phyloP scores from a whole-genome alignment of 306 rosid genomes.

The Elaeagnus macrophylla region DNA sequence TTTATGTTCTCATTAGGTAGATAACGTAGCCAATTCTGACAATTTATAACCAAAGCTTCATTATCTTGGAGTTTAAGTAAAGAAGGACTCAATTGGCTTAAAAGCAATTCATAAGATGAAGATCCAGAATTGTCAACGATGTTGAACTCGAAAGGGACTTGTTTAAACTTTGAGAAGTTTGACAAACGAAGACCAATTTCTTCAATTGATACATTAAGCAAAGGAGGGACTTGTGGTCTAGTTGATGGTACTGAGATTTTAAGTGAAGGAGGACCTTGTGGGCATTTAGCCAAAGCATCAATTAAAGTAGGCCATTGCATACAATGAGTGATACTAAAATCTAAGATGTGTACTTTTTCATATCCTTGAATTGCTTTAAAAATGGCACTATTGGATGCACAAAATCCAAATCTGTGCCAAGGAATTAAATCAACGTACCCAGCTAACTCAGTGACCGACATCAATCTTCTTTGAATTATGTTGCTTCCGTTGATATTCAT shows the following conservation, averaged over 20 bases:
- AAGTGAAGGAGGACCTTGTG: constrained; percentile 74
- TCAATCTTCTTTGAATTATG: constrained; percentile 47
- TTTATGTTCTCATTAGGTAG: constrained; percentile 37
- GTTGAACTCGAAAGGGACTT: constrained; percentile 69
- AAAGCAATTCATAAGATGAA: constrained; percentile 34
- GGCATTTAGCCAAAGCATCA: constrained; percentile 63
- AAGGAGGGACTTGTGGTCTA: constrained; percentile 72
- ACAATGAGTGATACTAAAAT: constrained; percentile 80
- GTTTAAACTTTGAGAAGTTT: constrained; percentile 58
- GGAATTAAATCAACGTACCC: constrained; percentile 96
- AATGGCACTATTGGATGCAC: constrained; percentile 71
- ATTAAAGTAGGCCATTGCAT: constrained; percentile 99
- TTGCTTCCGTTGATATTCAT: constrained; percentile 42
- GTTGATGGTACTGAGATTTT: constrained; percentile 63
- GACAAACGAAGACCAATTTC: constrained; percentile 71
- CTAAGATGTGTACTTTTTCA: constrained; percentile 60
- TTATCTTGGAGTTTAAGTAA: constrained; percentile 51
- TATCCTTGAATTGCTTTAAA: constrained; percentile 57
- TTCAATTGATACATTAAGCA: constrained; percentile 54
- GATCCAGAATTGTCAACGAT: constrained; percentile 34
- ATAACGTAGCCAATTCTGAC: constrained; percentile 75
- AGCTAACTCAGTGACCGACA: constrained; percentile 77
- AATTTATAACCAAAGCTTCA: constrained; percentile 81
- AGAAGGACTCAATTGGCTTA: constrained; percentile 46
- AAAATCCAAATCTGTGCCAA: constrained; percentile 86